Base-by-base conservation (phyloP, 2,329 filamentous ascomycete species). In the Volutella citrinella region DNA sequence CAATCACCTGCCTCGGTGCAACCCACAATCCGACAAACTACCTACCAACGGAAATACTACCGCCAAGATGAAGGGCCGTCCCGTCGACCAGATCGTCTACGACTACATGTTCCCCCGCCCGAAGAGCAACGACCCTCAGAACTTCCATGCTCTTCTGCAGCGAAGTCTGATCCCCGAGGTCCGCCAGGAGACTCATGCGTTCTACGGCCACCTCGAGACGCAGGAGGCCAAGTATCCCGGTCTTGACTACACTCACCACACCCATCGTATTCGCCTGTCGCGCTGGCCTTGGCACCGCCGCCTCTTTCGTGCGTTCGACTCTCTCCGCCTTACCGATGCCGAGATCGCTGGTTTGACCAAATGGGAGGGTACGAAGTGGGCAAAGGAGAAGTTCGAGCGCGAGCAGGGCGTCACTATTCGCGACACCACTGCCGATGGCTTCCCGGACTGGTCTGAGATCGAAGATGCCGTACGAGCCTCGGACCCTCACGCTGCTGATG, bases 351-450 rank as follows among this genome's bases (percentile, higher is more conserved):
- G 70, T 30, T 68, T 90, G 55, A 89, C 85, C 38, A 82, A 85
- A 54, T 91, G 85, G 85, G 85, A 90, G 65, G 85, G 85, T 37
- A 90, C 85, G 9, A 80, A 82, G 42, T 90, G 85, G 85, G 86
- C 86, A 42, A 82, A 88, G 55, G 83, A 89, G 55, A 77, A 84
- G 34, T 91, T 81, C 55, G 85, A 91, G 66, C 73, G 74, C 37
- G 85, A 90, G 54, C 82, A 88, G 52, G 80, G 80, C 20, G 72
- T 84, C 38, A 64, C 63, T 19, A 87, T 91, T 43, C 62, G 66
- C 29, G 86, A 91, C 54, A 88, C 85, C 6, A 82, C 84, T 2
- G 76, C 75, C 32, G 80, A 86, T 49, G 81, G 76, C 16, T 80
- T 90, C 37, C 64, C 68, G 5, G 71, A 76, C 39, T 88, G 74